phyloP scores from a whole-genome alignment of 2,329 filamentous ascomycete genomes.

The Aureobasidium sp. region DNA sequence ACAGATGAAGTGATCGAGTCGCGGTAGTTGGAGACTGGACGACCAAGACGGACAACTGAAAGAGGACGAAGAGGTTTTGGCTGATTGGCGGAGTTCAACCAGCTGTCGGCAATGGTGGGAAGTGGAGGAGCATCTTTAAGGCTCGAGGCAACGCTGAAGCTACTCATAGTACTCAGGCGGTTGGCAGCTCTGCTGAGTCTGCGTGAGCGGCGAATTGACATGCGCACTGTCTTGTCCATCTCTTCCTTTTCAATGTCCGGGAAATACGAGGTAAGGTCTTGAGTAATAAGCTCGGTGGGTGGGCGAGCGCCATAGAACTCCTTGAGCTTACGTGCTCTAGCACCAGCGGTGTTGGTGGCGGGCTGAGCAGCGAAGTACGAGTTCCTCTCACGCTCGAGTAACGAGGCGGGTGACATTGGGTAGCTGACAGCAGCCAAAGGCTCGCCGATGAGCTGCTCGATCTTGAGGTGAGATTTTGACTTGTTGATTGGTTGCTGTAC shows the following conservation, averaged over 20 bases:
- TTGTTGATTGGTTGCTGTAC: conserved; percentile 58
- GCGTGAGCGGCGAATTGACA: conserved; percentile 84
- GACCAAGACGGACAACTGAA: conserved; percentile 51
- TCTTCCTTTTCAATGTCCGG: conserved; percentile 89
- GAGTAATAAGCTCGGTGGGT: conserved; percentile 94
- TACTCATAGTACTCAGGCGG: conserved; percentile 88
- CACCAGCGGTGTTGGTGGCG: conserved; percentile 19
- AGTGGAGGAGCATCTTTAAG: conserved; percentile 89
- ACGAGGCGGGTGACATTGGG: conserved; percentile 72
- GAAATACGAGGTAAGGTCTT: conserved; percentile 94
- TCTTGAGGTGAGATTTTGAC: conserved; percentile 74
- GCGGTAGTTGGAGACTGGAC: conserved; percentile 56
- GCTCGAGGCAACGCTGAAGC: conserved; percentile 84
- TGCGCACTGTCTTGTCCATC: conserved; percentile 88
- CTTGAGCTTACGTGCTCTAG: conserved; percentile 49
- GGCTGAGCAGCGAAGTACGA: conserved; percentile 33
- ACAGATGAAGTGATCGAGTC: conserved; percentile 86
- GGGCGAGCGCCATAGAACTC: conserved; percentile 88
- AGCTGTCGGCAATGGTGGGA: conserved; percentile 89
- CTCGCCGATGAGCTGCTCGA: conserved; percentile 83
- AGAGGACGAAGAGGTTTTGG: conserved; percentile 46
- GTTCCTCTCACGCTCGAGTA: conserved; percentile 53
- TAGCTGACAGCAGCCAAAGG: conserved; percentile 78
- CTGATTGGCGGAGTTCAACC: conserved; percentile 56
- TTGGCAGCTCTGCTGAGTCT: conserved; percentile 88